Percentiles rank a stretch among this genome's conserved stretches.
Conservation (phyloP, 352 stramenopile genomes). For the Pythium aquatile region DNA sequence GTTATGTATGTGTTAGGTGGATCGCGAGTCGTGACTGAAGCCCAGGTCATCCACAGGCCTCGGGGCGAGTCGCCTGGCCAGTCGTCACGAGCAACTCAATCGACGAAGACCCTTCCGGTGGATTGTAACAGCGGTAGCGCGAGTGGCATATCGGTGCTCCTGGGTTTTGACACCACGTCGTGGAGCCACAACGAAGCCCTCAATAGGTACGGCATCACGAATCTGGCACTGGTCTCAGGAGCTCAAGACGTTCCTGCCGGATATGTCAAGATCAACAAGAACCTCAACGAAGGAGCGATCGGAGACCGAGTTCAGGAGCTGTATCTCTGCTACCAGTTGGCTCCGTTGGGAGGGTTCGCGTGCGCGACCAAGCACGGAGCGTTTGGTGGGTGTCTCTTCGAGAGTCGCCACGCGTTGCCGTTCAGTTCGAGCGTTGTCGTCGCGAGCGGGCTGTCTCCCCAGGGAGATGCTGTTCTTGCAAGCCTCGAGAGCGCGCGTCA, state of each 20-base stretch:
- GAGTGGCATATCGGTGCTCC: constrained; percentile 26
- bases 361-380: constrained; percentile 55
- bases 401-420: constrained; percentile 29
- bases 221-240: constrained; percentile 47
- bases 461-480: constrained; percentile 3
- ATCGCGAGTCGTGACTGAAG: constrained; percentile 3
- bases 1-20: background rate
- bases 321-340: constrained; percentile 57
- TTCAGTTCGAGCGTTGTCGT: constrained; percentile 5
- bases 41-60: constrained; percentile 10
- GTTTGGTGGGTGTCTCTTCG: constrained; percentile 75
- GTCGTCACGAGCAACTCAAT: background rate
- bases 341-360: constrained; percentile 54
- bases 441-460: constrained; percentile 4
- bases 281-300: constrained; percentile 49
- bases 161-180: constrained; percentile 33
- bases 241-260: constrained; percentile 24
- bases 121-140: constrained; percentile 36
- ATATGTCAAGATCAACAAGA: constrained; percentile 52
- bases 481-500: constrained; percentile 24
- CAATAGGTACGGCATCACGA: constrained; percentile 54
- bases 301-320: constrained; percentile 29
- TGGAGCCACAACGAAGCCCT: constrained; percentile 30
- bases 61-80: background rate
- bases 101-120: constrained; percentile 8